Evolutionary conservation across 2,329 filamentous ascomycete species (phyloP).

Genomic region (Ophiocordyceps sinensis): DNA sequence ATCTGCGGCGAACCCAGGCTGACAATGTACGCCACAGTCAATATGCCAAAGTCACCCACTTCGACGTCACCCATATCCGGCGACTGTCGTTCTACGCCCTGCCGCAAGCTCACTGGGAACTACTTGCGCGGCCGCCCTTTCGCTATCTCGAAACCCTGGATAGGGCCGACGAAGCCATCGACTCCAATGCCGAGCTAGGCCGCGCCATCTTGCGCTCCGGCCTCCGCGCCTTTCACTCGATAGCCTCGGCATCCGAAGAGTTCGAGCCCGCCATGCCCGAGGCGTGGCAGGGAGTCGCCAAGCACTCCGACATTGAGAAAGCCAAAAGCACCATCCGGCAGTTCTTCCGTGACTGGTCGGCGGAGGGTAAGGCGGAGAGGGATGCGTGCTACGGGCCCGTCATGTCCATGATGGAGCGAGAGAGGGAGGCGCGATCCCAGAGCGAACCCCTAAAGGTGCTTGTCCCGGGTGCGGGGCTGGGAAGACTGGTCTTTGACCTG

Average conservation of each 20-base stretch:
- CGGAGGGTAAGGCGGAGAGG: constrained; percentile 59
- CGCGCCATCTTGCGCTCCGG: constrained; percentile 61
- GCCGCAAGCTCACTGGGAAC: constrained; percentile 67
- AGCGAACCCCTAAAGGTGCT: constrained; percentile 48
- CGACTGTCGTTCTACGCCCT: constrained; percentile 89
- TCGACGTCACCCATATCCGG: constrained; percentile 80
- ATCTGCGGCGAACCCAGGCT: neutral
- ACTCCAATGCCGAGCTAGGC: constrained; percentile 71
- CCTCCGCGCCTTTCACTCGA: constrained; percentile 50
- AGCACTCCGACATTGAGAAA: constrained; percentile 68
- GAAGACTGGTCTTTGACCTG: constrained; percentile 78
- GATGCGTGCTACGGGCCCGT: constrained; percentile 66
- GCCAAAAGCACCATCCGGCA: constrained; percentile 84
- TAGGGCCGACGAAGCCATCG: constrained; percentile 74
- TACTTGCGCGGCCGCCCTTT: constrained; percentile 71
- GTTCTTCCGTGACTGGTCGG: constrained; percentile 90
- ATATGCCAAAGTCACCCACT: constrained; percentile 74
- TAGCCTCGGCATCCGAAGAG: constrained; percentile 19
- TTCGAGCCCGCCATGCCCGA: constrained; percentile 33
- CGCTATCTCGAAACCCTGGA: constrained; percentile 66
- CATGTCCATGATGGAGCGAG: constrained; percentile 44
- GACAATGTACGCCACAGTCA: constrained; percentile 36
- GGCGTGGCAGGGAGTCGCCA: constrained; percentile 58
- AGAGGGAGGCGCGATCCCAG: constrained; percentile 19
- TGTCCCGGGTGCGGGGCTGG: constrained; percentile 80